These are phyloP conservation scores for Solanum hybrid DNA, from an alignment of 305 asterid genomes.

Conservation along the genomic window DNA sequence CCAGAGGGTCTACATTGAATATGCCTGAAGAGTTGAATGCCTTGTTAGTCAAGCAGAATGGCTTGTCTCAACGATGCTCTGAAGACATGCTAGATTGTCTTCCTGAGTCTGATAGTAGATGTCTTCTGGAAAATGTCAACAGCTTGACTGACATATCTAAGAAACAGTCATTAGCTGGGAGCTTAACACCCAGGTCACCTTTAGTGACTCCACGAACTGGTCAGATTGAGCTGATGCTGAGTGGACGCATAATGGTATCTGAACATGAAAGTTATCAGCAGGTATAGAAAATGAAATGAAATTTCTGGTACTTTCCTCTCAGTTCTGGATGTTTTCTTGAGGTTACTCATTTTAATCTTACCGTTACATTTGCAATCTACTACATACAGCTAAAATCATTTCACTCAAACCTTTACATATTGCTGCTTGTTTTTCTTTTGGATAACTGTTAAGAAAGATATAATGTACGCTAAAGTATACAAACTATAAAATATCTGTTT, in stretches of 20 bases:
- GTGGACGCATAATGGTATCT: conserved; percentile 60
- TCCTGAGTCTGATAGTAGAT: conserved; percentile 40
- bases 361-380: background rate
- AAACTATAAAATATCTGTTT: background rate
- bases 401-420: background rate
- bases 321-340: background rate
- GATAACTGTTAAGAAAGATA: background rate
- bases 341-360: background rate
- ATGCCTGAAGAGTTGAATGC: conserved; percentile 41
- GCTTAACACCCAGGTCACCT: conserved; percentile 92
- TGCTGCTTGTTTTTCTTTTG: background rate
- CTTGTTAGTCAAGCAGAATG: conserved; percentile 37
- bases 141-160: conserved; percentile 32
- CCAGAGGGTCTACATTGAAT: conserved; percentile 32
- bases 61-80: conserved; percentile 34
- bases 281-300: conserved; percentile 31
- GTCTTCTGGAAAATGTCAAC: conserved; percentile 33
- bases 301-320: background rate
- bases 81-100: conserved; percentile 43
- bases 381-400: background rate
- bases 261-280: conserved; percentile 86
- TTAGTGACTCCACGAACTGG: conserved; percentile 71
- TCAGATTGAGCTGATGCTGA: conserved; percentile 70
- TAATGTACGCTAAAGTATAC: background rate
- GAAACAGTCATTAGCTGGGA: conserved; percentile 57